Percentiles rank a stretch among this genome's conserved stretches.
Evolutionary conservation across 768 basidiomycete species (phyloP).

Genomic region (Clitopilus passeckerianus): DNA sequence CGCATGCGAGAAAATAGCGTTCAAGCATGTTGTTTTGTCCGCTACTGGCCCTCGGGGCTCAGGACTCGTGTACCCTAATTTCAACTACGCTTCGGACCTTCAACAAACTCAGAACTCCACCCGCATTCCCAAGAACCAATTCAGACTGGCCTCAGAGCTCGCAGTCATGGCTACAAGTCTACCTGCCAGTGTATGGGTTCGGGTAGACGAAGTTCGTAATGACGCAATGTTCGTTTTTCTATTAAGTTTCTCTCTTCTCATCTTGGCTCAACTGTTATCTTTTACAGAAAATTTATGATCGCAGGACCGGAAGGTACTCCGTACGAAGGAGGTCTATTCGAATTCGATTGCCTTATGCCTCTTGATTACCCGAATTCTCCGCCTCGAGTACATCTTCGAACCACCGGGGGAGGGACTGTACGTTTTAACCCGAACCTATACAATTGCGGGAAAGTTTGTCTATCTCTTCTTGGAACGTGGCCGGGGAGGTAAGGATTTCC

Average conservation of each 20-base stretch:
- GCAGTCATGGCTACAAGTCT: slow-evolving; percentile 50
- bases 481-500: slow-evolving; percentile 32
- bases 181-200: slow-evolving; percentile 53
- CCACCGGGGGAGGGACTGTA: slow-evolving; percentile 45
- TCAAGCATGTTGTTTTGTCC: slow-evolving; percentile 34
- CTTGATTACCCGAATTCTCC: slow-evolving; percentile 42
- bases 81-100: slow-evolving; percentile 29
- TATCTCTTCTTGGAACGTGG: slow-evolving; percentile 55
- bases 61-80: slow-evolving; percentile 21
- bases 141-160: slow-evolving; percentile 54
- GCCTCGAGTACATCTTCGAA: slow-evolving; percentile 45
- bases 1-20: slow-evolving; percentile 44
- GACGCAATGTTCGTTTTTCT: slow-evolving; percentile 42
- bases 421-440: slow-evolving; percentile 58
- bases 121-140: slow-evolving; percentile 38
- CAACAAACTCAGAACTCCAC: slow-evolving; percentile 28
- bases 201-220: slow-evolving; percentile 53
- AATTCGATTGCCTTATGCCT: slow-evolving; percentile 55
- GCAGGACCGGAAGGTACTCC: slow-evolving; percentile 54
- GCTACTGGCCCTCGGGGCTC: slow-evolving; percentile 8
- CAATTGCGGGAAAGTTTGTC: slow-evolving; percentile 43
- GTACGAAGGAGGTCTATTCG: slow-evolving; percentile 49
- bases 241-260: neutral
- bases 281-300: slow-evolving; percentile 46
- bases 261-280: slow-evolving; percentile 3